Base-by-base conservation (phyloP, 495 filamentous ascomycete genomes). In the Penicillium ucsense region DNA sequence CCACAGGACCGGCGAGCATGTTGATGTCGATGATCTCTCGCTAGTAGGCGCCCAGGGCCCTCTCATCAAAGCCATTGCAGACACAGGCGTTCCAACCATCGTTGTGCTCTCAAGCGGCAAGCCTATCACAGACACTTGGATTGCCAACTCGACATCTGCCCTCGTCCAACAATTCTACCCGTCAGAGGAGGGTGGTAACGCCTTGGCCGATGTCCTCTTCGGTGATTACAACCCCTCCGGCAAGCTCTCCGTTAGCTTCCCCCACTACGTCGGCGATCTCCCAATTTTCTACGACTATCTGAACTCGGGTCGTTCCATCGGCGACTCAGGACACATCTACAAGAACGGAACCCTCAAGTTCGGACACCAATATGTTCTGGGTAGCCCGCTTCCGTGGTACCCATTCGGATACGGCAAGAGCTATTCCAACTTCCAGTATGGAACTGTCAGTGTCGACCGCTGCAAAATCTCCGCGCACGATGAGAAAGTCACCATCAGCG, bases 161-260 rank as follows among this genome's bases (percentile, higher is more conserved):
- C 68, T 86, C 0, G 55, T 86, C 0, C 82, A 86, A 50, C 83
- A 86, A 56, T 85, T 86, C 65, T 88, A 86, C 54, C 79, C 79
- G 0, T 81, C 79, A 0, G 79, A 86, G 48, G 66, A 78, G 54
- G 75, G 74, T 30, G 75, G 76, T 0, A 78, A 84, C 50, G 78
- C 79, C 5, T 74, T 85, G 35, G 80, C 80, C 4, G 82, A 86
- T 55, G 68, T 87, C 12, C 69, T 87, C 5, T 81, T 84, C 52
- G 84, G 84, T 35, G 76, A 78, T 50, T 73, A 79, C 12, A 82
- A 78, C 54, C 83, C 83, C 4, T 75, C 69, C 6, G 83, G 82
- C 30, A 85, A 85, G 57, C 75, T 88, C 3, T 78, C 80, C 3
- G 68, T 86, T 38, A 80, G 74, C 31, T 86, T 85, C 63, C 84